phyloP scores from a whole-genome alignment of 805 yeast genomes.

The Lipomyces sp. region DNA sequence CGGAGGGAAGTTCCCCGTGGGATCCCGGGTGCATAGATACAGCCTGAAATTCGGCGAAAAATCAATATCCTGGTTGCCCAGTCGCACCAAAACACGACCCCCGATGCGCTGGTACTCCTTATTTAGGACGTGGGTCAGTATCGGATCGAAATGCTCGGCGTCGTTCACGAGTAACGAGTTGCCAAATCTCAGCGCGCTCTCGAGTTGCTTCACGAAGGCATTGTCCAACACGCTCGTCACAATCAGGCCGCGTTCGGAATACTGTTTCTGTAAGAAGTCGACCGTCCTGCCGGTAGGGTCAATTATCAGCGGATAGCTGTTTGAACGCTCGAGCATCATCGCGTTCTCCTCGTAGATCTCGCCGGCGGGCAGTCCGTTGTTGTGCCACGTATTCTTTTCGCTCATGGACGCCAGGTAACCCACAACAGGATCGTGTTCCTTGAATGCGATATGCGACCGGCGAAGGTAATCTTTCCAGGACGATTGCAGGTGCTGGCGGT shows the following conservation, averaged over 20 bases:
- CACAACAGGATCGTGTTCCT: constrained; percentile 38
- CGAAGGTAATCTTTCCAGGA: constrained; percentile 42
- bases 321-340: constrained; percentile 45
- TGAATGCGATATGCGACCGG: constrained; percentile 42
- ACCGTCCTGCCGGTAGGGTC: constrained; percentile 63
- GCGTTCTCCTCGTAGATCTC: constrained; percentile 63
- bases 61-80: constrained; percentile 67
- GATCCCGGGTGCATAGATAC: constrained; percentile 51
- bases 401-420: constrained; percentile 43
- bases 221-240: constrained; percentile 70
- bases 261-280: constrained; percentile 41
- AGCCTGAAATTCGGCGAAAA: constrained; percentile 61
- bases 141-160: constrained; percentile 78
- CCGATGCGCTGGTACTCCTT: constrained; percentile 63
- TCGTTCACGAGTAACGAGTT: constrained; percentile 68
- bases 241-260: constrained; percentile 32
- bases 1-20: constrained; percentile 51
- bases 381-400: constrained; percentile 51
- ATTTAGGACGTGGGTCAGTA: constrained; percentile 59
- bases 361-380: constrained; percentile 54
- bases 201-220: constrained; percentile 63
- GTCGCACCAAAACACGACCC: constrained; percentile 58
- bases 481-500: constrained; percentile 41
- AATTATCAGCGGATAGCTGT: constrained; percentile 55
- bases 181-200: constrained; percentile 82